Percentiles rank a stretch among this genome's conserved stretches.
Evolutionary conservation across 257 asterid species (phyloP).

Genomic region (Solanum appendiculatum): DNA sequence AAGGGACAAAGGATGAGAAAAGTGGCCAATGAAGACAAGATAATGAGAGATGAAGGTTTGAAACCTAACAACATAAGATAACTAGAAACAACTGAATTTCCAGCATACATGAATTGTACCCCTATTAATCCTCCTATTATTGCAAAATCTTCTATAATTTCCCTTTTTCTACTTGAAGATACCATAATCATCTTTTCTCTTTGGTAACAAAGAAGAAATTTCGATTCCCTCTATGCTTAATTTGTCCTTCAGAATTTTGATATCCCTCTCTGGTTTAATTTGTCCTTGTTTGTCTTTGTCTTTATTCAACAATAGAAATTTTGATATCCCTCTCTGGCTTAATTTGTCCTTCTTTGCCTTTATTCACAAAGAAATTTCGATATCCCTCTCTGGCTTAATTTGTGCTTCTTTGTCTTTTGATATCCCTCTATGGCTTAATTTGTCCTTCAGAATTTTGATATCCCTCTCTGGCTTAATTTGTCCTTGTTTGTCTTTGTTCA

Average conservation of each 20-base stretch:
- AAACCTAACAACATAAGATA: slow-evolving; percentile 62
- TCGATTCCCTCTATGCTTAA: neutral
- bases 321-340: neutral
- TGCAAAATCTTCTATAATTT: slow-evolving; percentile 33
- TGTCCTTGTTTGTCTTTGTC: neutral
- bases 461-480: neutral
- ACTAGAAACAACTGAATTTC: slow-evolving; percentile 57
- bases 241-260: neutral
- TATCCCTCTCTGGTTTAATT: neutral
- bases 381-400: neutral
- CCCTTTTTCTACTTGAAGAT: slow-evolving; percentile 12
- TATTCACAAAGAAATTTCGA: neutral
- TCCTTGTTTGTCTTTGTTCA: neutral
- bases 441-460: too few species aligned
- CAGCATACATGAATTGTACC: slow-evolving; percentile 71
- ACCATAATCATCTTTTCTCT: slow-evolving; percentile 3
- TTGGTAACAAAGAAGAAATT: neutral
- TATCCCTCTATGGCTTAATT: too few species aligned
- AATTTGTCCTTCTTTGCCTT: neutral
- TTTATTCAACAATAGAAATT: neutral
- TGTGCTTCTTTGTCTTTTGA: neutral
- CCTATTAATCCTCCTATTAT: slow-evolving; percentile 50
- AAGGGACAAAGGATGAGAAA: slow-evolving; percentile 59
- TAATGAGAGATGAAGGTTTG: slow-evolving; percentile 52
- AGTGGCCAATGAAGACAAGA: slow-evolving; percentile 63